Evolutionary conservation across 371 early-diverging fungal species (phyloP).

Genomic region (Mucor piriformis): DNA sequence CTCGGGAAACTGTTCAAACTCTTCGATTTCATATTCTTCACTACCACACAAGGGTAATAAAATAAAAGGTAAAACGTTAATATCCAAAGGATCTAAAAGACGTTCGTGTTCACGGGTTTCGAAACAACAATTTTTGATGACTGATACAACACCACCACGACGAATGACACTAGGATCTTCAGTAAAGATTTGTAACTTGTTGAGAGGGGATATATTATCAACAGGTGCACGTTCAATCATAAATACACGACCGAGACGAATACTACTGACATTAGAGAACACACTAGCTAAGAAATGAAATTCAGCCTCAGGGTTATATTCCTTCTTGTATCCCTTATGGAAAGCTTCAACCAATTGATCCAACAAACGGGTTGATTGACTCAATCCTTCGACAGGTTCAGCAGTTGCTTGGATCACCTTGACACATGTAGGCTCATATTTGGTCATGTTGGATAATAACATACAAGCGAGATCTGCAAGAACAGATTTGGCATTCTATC

Average conservation of each 20-base stretch:
- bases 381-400: slow-evolving; percentile 47
- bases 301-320: slow-evolving; percentile 81
- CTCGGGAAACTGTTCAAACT: slow-evolving; percentile 92
- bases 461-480: slow-evolving; percentile 84
- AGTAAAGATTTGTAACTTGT: slow-evolving; percentile 84
- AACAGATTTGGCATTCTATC: slow-evolving; percentile 46
- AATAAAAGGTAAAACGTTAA: slow-evolving; percentile 85
- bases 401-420: slow-evolving; percentile 55
- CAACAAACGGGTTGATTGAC: slow-evolving; percentile 54
- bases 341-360: slow-evolving; percentile 90
- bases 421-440: slow-evolving; percentile 61
- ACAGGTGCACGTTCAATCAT: slow-evolving; percentile 63
- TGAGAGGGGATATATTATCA: slow-evolving; percentile 69
- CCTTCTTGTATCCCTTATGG: slow-evolving; percentile 74
- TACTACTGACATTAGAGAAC: slow-evolving; percentile 85
- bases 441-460: slow-evolving; percentile 92
- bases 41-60: slow-evolving; percentile 90
- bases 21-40: slow-evolving; percentile 89
- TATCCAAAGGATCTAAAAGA: slow-evolving; percentile 65
- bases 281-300: slow-evolving; percentile 89
- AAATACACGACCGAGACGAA: slow-evolving; percentile 72
- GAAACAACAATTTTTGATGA: slow-evolving; percentile 91
- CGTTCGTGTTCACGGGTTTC: slow-evolving; percentile 69
- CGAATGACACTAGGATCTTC: slow-evolving; percentile 85
- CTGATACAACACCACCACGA: slow-evolving; percentile 83